Base-by-base conservation (phyloP, 2,329 filamentous ascomycete genomes). In the Trichoderma citrinoviride region DNA sequence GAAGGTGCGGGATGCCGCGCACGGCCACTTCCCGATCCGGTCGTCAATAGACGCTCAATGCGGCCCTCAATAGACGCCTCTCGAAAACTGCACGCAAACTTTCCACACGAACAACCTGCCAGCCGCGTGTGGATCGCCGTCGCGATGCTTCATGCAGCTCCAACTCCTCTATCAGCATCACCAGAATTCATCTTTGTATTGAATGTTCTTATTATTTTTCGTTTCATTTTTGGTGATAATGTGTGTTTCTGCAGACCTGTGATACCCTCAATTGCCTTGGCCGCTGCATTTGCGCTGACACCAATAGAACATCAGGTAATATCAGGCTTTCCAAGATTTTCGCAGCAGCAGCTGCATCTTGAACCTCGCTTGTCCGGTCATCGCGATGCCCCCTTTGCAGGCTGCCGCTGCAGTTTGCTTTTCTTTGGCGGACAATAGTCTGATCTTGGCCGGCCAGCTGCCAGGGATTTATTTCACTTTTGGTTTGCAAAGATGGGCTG, bases 41-140 rank as follows among this genome's bases (percentile, higher is more conserved):
- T 69, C 65, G 49, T 76, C 72, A 77, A 77, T 77, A 77, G 73
- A 72, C 65, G 21, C 66, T 65, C 64, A 54, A 55, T 53, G 21
- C 21, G 43, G 21, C 27, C 17, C 63, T 75, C 70, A 75, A 76
- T 75, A 74, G 61, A 70, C 67, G 69, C 64, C 64, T 60, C 57
- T 14, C 33, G 12, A 37, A 44, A 54, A 52, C 44, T 29, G 29
- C 33, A 21, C 19, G 41, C 64, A 65, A 65, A 65, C 64, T 55
- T 56, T 54, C n/a, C n/a, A n/a, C 29, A 29, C 5, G 33, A 5
- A 37, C 46, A 37, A 49, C 21, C 19, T 40, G 52, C 21, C 43
- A 41, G 29, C 10, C 4, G 27, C 57, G 27, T n/a, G 5, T 41
- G 33, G 27, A 47, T 40, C 46, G 41, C 60, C 41, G 21, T 46